Base-by-base conservation (phyloP, 164 flowering plant genomes). In the Aristolochia contorta region DNA sequence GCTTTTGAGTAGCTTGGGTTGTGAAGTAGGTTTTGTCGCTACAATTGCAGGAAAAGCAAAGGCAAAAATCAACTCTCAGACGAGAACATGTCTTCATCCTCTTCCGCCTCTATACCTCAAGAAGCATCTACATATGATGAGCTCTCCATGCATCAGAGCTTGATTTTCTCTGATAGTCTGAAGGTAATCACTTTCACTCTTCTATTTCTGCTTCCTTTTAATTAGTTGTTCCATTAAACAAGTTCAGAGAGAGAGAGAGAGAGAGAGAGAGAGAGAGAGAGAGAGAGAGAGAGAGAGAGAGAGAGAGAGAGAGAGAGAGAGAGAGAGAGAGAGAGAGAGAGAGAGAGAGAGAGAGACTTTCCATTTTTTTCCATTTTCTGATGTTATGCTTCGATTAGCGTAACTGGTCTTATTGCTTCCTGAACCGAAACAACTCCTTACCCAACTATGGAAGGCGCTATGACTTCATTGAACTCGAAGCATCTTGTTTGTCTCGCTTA, bases 81-180 rank as follows among this genome's bases (percentile, higher is more conserved):
- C 59, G 82, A 66, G 64, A 73, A 74, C 32, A 69, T 86, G 80
- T 65, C 82, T 52, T 58, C 87, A 48, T 64, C 87, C 60, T 71
- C 82, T 68, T 32, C 81, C 10, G 52, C 65, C 50, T 59, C 78
- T 23, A 21, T 79, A 8, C 72, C 79, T 56, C 75, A 70, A 41
- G 89, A 76, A 61, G 65, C 78, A 47, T 80, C 86, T 21, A 84
- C 85, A 54, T 92, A 82, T 65, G 91, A 89, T 67, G 96, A 87
- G 72, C 57, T 75, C 58, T 83, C 88, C 55, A 86, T 89, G 98
- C 84, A 83, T 60, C 88, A 87, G 72, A 86, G 87, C 73, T 73
- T 87, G 79, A 75, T 86, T 23, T 87, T 93, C 75, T 79, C 87
- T 41, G 94, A 93, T 68, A 87, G 94, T 80, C 87, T 89, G 61